These are phyloP conservation scores for Tremella yokohamensis DNA, from an alignment of 768 basidiomycete species.

Conservation along the genomic window DNA sequence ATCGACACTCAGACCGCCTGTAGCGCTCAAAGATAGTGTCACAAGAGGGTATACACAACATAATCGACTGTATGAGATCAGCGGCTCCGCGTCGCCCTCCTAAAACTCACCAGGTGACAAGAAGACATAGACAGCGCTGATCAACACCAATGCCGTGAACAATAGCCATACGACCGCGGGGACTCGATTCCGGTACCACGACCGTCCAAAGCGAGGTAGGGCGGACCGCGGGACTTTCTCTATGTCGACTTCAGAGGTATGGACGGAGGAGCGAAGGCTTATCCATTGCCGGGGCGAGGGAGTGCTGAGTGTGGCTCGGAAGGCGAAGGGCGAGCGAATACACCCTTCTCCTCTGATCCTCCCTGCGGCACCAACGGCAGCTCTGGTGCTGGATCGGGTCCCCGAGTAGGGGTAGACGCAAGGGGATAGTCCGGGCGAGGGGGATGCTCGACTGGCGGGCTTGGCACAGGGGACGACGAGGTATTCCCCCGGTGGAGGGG, in stretches of 20 bases:
- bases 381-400: neutral
- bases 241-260: neutral
- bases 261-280: no score
- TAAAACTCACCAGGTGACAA: neutral
- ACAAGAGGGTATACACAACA: neutral
- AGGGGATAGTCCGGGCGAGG: neutral
- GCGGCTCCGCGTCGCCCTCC: neutral
- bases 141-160: neutral
- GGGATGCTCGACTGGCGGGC: neutral
- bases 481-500: neutral
- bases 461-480: neutral
- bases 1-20: neutral
- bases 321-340: neutral
- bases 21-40: neutral
- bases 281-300: neutral
- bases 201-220: neutral
- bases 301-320: neutral
- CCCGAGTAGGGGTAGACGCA: neutral
- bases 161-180: neutral
- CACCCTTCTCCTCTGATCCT: neutral
- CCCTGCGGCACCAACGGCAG: neutral
- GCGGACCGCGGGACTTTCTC: constrained; percentile 1
- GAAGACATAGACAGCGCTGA: constrained; percentile 1
- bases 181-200: neutral
- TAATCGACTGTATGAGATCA: constrained; percentile 5